A percentile compares a stretch with the other conserved stretches of the same genome.
phyloP scores from a whole-genome alignment of 768 basidiomycete species.

The Coprinopsis sp. region DNA sequence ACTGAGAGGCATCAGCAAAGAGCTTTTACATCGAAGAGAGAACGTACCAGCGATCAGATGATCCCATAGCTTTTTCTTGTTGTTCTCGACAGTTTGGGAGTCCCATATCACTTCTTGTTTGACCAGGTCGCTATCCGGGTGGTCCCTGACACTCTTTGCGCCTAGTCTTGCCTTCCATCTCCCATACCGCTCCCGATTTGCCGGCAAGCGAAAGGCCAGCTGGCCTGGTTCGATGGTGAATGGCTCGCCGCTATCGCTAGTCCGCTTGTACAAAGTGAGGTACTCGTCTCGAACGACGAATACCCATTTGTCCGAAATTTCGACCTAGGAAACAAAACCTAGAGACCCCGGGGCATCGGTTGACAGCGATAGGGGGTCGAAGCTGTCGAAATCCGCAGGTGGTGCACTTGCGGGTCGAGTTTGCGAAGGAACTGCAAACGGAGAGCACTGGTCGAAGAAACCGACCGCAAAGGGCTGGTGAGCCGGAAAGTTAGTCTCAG shows the following conservation, averaged over 20 bases:
- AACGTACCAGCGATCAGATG: constrained; percentile 43
- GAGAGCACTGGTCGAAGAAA: too few relatives aligned
- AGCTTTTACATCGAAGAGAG: not conserved
- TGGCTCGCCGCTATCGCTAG: not conserved
- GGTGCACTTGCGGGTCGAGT: not conserved
- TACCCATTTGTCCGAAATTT: constrained; percentile 52
- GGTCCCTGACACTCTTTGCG: not conserved
- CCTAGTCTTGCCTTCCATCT: constrained; percentile 5
- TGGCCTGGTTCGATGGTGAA: not conserved
- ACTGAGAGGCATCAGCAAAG: constrained; percentile 21
- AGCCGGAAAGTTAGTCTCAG: too few relatives aligned
- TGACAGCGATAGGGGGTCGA: not conserved
- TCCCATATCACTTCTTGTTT: constrained; percentile 9
- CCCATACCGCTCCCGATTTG: not conserved
- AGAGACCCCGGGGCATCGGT: constrained; percentile 16
- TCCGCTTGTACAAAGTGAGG: constrained; percentile 52
- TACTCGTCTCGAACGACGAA: constrained; percentile 50
- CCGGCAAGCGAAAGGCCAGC: not conserved
- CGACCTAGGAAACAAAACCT: constrained; percentile 57
- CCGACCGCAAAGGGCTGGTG: too few relatives aligned
- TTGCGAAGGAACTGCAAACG: too few relatives aligned
- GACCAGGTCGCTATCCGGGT: constrained; percentile 6
- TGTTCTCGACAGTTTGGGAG: constrained; percentile 1
- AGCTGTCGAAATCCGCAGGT: too few relatives aligned
- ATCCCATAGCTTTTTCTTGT: constrained; percentile 28